Evolutionary conservation across 2,329 filamentous ascomycete species (phyloP), one percentile per base, ranked within the genome.

Genomic region (Colletotrichum caudatum): DNA sequence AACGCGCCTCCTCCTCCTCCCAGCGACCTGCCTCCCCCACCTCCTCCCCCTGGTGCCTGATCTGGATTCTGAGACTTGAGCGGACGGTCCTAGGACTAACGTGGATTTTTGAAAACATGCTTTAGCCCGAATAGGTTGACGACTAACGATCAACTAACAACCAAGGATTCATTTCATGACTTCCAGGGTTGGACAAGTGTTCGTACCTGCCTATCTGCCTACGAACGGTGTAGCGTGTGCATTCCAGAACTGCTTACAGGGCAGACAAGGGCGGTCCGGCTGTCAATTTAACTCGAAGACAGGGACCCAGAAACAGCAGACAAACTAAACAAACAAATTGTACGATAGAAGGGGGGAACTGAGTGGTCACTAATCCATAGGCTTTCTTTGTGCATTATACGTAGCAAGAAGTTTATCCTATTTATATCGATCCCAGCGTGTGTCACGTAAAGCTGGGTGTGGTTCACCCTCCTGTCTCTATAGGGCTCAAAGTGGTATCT

Each of bases 11-110:
- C 90, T 48, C 90, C 88, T 18, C 85, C 87, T 74, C 86, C 86
- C 6, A 87, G 87, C 75, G 87, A 90, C 70, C 84, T 86, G 73
- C 88, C 88, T 74, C 90, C 90, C 29, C 90, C 92, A 33, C 90
- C 90, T 69, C 90, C 90, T 68, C 90, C 90, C 64, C 84, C 84
- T 70, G 85, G 85, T 76, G 84, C 84, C 74, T 87, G 80, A 79
- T 76, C 9, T 8, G 29, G n/a, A 37, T 48, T 33, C 18, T 11
- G 37, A 14, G 8, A 26, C 12, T 46, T 50, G 16, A n/a, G 11
- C 11, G n/a, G 58, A 33, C 44, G 46, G 57, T 20, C 33, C 46
- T 9, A 33, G 56, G 57, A 65, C 69, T 69, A 72, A 72, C 69
- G 29, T 54, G 60, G 58, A 59, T 20, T 20, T 9, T 9, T 29